Conservation (phyloP, 2,329 filamentous ascomycete genomes). For the Aspergillus costaricaensis region DNA sequence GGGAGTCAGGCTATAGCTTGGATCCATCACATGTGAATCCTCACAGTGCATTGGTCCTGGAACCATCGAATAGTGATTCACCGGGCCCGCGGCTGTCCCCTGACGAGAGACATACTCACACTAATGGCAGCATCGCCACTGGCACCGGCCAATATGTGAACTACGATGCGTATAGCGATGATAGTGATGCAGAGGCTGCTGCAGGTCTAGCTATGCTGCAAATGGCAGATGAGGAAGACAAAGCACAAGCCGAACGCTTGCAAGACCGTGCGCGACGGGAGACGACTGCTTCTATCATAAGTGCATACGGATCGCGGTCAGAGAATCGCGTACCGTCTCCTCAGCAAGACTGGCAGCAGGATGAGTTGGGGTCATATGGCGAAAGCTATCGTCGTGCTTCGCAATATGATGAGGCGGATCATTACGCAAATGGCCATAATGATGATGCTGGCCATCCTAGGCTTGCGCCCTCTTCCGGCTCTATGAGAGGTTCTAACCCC, state of each 20-base stretch:
- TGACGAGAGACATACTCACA: slow-evolving; percentile 48
- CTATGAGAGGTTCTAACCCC: slow-evolving; percentile 31
- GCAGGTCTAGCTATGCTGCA: slow-evolving; percentile 82
- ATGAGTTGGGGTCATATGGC: slow-evolving; percentile 72
- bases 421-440: slow-evolving; percentile 20
- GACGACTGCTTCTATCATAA: slow-evolving; percentile 55
- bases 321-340: slow-evolving; percentile 34
- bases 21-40: slow-evolving; percentile 25
- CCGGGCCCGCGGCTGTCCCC: slow-evolving; percentile 37
- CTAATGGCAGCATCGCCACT: slow-evolving; percentile 52
- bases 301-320: slow-evolving; percentile 43
- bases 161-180: slow-evolving; percentile 61
- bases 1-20: slow-evolving; percentile 28
- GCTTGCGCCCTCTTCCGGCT: slow-evolving; percentile 27
- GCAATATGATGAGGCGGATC: slow-evolving; percentile 57
- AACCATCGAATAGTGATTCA: slow-evolving; percentile 11
- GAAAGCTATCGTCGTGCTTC: slow-evolving; percentile 68
- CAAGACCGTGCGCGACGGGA: slow-evolving; percentile 61
- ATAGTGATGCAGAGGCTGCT: slow-evolving; percentile 84
- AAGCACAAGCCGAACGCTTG: slow-evolving; percentile 50
- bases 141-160: slow-evolving; percentile 48
- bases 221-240: slow-evolving; percentile 77
- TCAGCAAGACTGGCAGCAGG: slow-evolving; percentile 55
- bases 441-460: slow-evolving; percentile 20
- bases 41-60: slow-evolving; percentile 7